A percentile compares a stretch with the other conserved stretches of the same genome.
phyloP scores from a whole-genome alignment of 352 stramenopile species.

The Globisporangium splendens region DNA sequence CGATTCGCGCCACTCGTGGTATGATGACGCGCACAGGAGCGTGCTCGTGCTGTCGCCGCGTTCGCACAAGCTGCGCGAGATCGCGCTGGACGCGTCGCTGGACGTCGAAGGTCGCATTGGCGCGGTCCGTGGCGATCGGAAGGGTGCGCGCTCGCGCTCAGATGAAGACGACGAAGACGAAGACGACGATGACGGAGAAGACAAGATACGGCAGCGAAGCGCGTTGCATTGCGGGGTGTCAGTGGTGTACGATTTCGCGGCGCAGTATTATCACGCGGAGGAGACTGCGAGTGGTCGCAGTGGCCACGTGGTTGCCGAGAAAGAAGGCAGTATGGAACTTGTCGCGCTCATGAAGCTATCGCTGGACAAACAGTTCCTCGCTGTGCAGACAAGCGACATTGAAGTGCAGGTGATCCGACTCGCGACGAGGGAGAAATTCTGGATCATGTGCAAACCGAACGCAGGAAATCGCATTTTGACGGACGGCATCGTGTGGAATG shows the following conservation, averaged over 20 bases:
- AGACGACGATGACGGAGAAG: conserved; percentile 5
- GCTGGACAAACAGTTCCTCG: conserved; percentile 61
- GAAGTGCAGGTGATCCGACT: conserved; percentile 70
- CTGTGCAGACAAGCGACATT: conserved; percentile 78
- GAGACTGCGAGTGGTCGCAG: not conserved
- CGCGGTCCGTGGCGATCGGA: not conserved
- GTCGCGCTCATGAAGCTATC: conserved; percentile 52
- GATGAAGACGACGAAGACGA: conserved; percentile 5
- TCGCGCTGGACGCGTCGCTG: conserved; percentile 35
- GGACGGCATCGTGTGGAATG: conserved; percentile 65
- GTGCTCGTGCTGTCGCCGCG: conserved; percentile 42
- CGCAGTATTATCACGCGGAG: not conserved
- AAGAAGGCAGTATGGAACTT: conserved; percentile 9
- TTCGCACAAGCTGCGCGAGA: conserved; percentile 32
- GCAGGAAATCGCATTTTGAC: conserved; percentile 56
- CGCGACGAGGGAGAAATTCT: conserved; percentile 44
- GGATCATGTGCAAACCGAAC: conserved; percentile 71
- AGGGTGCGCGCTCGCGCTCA: not conserved
- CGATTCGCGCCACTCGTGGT: conserved; percentile 36
- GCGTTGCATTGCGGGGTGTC: conserved; percentile 8
- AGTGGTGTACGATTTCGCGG: conserved; percentile 46
- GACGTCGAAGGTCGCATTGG: not conserved
- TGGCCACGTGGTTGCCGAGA: not conserved
- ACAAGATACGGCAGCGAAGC: not conserved
- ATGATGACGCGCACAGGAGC: conserved; percentile 50